Conservation (phyloP, 1,284 basidiomycete genomes). For the Singerocomus rubriflavus region DNA sequence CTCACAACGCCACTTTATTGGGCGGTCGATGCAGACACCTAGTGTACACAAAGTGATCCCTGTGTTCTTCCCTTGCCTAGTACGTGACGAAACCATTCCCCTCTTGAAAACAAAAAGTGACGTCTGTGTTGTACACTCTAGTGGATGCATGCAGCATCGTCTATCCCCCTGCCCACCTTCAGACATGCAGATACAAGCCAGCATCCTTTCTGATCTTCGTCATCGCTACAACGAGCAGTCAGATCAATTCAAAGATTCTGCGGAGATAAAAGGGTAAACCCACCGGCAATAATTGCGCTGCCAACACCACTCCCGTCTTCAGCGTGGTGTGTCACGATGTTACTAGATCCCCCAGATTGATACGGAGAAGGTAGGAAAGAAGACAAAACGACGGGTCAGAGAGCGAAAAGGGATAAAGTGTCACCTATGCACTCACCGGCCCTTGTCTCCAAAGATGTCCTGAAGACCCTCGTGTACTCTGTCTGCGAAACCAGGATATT, state of each 20-base stretch:
- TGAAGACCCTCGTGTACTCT: constrained; percentile 85
- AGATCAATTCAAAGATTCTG: constrained; percentile 1
- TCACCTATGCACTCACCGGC: constrained; percentile 54
- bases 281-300: constrained; percentile 92
- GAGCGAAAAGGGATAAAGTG: not conserved
- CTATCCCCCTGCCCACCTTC: constrained; percentile 3
- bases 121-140: too few species aligned
- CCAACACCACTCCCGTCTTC: constrained; percentile 96
- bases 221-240: constrained; percentile 45
- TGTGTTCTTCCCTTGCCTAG: constrained; percentile 7
- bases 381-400: not conserved
- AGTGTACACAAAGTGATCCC: constrained; percentile 17
- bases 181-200: constrained; percentile 40
- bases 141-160: too few species aligned
- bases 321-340: constrained; percentile 86
- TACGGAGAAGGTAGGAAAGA: not conserved
- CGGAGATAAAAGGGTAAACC: constrained; percentile 26
- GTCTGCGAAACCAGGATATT: constrained; percentile 93
- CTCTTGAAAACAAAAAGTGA: not conserved
- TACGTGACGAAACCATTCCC: constrained; percentile 4
- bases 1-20: not conserved
- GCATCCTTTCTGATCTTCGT: constrained; percentile 56
- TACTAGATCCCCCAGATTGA: constrained; percentile 40
- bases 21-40: constrained; percentile 1
- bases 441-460: constrained; percentile 94